Evolutionary conservation across 805 yeast genomes (phyloP), one percentile per base, ranked within the genome.

Genomic region (Ogataea dorogensis): DNA sequence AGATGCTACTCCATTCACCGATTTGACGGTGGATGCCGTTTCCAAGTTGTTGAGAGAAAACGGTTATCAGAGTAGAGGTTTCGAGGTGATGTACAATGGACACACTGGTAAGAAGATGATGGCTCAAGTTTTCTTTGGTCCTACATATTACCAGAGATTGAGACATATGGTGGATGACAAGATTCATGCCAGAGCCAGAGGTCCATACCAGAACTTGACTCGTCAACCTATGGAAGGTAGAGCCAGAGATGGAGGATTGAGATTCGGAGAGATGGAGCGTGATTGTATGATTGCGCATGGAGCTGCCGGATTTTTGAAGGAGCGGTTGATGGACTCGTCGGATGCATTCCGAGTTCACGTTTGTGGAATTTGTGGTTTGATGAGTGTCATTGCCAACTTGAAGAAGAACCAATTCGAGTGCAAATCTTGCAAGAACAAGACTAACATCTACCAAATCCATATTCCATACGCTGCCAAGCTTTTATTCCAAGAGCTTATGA

Each of bases 251-350:
- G 98, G 98, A 78, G 98, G 98, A 53, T 73, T 91, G 63, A 86
- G 98, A 67, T 89, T 91, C 77, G 98, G 98, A 58, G 98, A 91
- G 67, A 93, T 93, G 99, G 99, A 93, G 69, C 86, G 99, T 72
- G 99, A 93, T 75, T 93, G 99, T 83, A 91, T 93, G 97, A 93
- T 93, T 73, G 98, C 99, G 2, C 98, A 93, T 61, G 99, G 99
- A 63, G 98, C 97, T 10, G 97, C 98, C 4, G 94, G 97, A 6
- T 91, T 93, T 72, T 76, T 93, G 70, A 88, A 91, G 65, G 99
- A 93, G 69, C 77, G 99, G 63, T 72, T 93, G 63, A 91, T 93
- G 97, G 98, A 93, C 65, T 96, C 97, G 9, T 91, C 98, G 0
- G 99, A 93, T 70, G 97, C 98, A 2, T 93, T 93, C 73, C 77